Percentiles rank a stretch among this genome's conserved stretches.
These are phyloP conservation scores for Ajuga reptans DNA, from an alignment of 305 asterid genomes.

Conservation along the genomic window DNA sequence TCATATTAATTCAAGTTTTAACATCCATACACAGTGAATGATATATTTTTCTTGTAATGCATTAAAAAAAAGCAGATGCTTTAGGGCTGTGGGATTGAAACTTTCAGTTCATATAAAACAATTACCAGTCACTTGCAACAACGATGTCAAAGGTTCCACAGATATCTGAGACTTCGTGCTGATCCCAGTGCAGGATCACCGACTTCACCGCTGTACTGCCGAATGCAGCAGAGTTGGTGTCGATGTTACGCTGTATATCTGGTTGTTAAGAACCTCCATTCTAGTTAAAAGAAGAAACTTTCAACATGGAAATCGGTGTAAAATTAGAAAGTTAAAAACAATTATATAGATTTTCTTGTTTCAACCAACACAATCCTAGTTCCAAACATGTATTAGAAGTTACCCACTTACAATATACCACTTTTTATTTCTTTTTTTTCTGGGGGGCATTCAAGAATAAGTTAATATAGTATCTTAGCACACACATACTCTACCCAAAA, in stretches of 20 bases:
- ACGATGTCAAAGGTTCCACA: conserved; percentile 54
- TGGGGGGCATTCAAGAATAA: not conserved
- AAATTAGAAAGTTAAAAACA: not conserved
- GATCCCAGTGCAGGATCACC: conserved; percentile 77
- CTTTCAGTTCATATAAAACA: conserved; percentile 1
- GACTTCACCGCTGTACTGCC: conserved; percentile 63
- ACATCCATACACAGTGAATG: not conserved
- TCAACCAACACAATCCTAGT: not conserved
- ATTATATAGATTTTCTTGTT: not conserved
- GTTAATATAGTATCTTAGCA: not conserved
- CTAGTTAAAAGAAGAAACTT: conserved; percentile 14
- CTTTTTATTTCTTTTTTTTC: not conserved
- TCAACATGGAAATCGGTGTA: not conserved
- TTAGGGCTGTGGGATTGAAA: not conserved
- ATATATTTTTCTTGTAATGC: not conserved
- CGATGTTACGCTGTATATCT: conserved; percentile 65
- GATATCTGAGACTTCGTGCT: conserved; percentile 29
- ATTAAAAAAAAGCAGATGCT: conserved; percentile 18
- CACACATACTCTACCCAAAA: not conserved
- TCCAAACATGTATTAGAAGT: not conserved
- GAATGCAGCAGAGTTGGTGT: conserved; percentile 49
- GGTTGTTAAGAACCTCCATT: conserved; percentile 43
- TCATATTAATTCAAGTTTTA: not conserved
- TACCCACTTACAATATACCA: not conserved
- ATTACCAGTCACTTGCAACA: conserved; percentile 93